Conservation (phyloP, 164 flowering plant genomes). For the Pachysandra terminalis region DNA sequence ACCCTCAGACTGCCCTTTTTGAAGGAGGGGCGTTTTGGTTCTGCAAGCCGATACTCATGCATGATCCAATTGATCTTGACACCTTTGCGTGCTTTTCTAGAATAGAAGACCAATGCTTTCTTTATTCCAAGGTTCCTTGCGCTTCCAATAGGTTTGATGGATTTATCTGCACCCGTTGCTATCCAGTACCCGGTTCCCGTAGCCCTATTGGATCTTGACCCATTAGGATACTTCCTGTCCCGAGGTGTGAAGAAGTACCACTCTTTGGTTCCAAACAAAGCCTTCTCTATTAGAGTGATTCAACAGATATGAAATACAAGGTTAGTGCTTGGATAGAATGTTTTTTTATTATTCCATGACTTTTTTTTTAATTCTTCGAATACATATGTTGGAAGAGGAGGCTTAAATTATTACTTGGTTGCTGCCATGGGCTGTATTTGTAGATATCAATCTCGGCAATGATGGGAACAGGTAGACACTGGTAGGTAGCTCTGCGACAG, state of each 20-base stretch:
- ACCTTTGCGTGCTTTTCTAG: slow-evolving; percentile 27
- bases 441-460: too few relatives aligned
- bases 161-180: slow-evolving; percentile 30
- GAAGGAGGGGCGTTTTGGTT: slow-evolving; percentile 2
- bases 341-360: too few relatives aligned
- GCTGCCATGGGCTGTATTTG: too few relatives aligned
- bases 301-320: too few relatives aligned
- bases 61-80: slow-evolving; percentile 29
- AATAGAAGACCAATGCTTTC: slow-evolving; percentile 25
- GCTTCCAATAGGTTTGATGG: slow-evolving; percentile 15
- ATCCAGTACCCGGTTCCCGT: slow-evolving; percentile 27
- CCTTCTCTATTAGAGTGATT: slow-evolving; percentile 16
- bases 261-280: slow-evolving; percentile 20
- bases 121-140: slow-evolving; percentile 18
- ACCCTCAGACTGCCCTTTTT: slow-evolving; percentile 18
- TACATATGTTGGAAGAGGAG: too few relatives aligned
- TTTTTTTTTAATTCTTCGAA: too few relatives aligned
- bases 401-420: too few relatives aligned
- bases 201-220: slow-evolving; percentile 26
- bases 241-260: slow-evolving; percentile 31
- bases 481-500: too few relatives aligned
- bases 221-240: slow-evolving; percentile 27
- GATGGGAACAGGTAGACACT: too few relatives aligned
- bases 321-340: too few relatives aligned
- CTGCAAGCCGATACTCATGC: slow-evolving; percentile 28